Conservation (phyloP, 2,329 filamentous ascomycete genomes). For the Aspergillus transmontanensis region DNA sequence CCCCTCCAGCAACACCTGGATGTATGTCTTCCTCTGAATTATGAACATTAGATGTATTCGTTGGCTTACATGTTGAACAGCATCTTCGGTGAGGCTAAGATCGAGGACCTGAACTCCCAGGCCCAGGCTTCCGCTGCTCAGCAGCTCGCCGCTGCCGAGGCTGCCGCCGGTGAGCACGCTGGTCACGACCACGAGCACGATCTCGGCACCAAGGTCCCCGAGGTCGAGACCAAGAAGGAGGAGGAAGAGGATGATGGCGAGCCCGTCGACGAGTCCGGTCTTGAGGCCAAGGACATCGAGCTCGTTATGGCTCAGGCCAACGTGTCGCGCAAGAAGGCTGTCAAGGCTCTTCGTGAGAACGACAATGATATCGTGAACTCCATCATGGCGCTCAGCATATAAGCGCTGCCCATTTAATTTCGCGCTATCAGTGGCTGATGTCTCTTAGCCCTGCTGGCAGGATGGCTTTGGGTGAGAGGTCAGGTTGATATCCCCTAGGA, state of each 20-base stretch:
- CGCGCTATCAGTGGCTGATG: slow-evolving; percentile 27
- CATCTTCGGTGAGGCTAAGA: slow-evolving; percentile 99
- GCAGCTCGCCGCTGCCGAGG: slow-evolving; percentile 81
- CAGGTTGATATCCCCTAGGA: slow-evolving; percentile 30
- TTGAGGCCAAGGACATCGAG: slow-evolving; percentile 99
- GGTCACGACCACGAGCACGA: slow-evolving; percentile 59
- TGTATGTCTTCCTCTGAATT: slow-evolving; percentile 63
- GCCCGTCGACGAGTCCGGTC: slow-evolving; percentile 89
- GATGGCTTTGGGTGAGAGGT: slow-evolving; percentile 35
- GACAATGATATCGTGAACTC: slow-evolving; percentile 99
- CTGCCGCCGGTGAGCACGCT: slow-evolving; percentile 58
- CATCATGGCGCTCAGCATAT: slow-evolving; percentile 97
- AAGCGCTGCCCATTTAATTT: slow-evolving; percentile 28
- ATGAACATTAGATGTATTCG: neutral
- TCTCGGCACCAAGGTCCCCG: slow-evolving; percentile 63
- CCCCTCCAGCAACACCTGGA: slow-evolving; percentile 98
- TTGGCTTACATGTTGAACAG: slow-evolving; percentile 52
- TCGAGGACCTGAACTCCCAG: slow-evolving; percentile 98
- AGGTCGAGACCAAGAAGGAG: slow-evolving; percentile 64
- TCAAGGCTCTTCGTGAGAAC: slow-evolving; percentile 95
- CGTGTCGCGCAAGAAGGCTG: slow-evolving; percentile 96
- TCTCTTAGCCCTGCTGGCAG: slow-evolving; percentile 26
- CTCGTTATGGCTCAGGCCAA: slow-evolving; percentile 97
- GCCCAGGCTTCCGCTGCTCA: slow-evolving; percentile 94
- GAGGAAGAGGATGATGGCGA: slow-evolving; percentile 91